Conservation (phyloP, 305 asterid genomes). For the Nicotiana rustica region DNA sequence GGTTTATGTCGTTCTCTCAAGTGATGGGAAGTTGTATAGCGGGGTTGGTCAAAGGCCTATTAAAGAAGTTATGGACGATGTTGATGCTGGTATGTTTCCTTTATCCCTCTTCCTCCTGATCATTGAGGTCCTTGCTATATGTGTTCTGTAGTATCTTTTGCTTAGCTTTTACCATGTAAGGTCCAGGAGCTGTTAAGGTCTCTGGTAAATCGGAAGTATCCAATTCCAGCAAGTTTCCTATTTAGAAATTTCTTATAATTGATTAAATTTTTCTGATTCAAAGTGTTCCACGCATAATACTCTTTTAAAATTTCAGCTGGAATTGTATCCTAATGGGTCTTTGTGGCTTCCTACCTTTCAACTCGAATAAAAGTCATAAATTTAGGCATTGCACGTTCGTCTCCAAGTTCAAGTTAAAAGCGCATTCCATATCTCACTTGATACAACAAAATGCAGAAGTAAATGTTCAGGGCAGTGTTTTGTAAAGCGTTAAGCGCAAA, state of each 20-base stretch:
- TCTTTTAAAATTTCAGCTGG: too few species aligned
- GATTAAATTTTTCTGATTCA: neutral
- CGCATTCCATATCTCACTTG: neutral
- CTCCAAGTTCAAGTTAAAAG: neutral
- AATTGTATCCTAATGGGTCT: too few species aligned
- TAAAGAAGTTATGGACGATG: conserved; percentile 60
- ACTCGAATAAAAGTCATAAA: neutral
- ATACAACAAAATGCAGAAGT: neutral
- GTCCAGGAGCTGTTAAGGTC: neutral
- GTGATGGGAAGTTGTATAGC: conserved; percentile 65
- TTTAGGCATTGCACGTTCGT: neutral
- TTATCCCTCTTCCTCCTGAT: conserved; percentile 31
- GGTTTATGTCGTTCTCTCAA: conserved; percentile 67
- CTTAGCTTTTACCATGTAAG: neutral
- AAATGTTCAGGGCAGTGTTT: too few species aligned
- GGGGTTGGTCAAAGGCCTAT: conserved; percentile 78
- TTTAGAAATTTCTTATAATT: conserved; percentile 20
- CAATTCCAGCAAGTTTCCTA: neutral
- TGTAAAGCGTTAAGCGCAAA: too few species aligned
- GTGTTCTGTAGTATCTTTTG: neutral
- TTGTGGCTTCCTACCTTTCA: neutral
- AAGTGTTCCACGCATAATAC: neutral
- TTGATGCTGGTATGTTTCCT: conserved; percentile 75
- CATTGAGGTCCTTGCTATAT: neutral
- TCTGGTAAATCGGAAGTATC: neutral